Evolutionary conservation across 208 protist genomes (phyloP), one percentile per base, ranked within the genome.

Genomic region (Jaenimonas drosophilae): DNA sequence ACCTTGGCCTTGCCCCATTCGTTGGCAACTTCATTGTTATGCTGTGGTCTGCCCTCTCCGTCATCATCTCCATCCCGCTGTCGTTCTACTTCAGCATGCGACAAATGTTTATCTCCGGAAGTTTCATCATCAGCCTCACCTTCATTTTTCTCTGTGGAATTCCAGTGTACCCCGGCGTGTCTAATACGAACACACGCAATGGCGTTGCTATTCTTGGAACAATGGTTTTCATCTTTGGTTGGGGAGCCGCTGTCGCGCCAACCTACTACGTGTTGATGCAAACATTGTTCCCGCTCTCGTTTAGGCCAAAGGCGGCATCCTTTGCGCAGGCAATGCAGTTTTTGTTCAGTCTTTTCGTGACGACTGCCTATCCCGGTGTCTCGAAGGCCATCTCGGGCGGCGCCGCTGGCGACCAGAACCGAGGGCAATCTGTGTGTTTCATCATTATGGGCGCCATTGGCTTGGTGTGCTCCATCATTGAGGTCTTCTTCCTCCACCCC

Each of bases 1-100:
- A 29, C 36, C 40, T 61, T 36, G 57, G 53, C 26, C 39, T 70
- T 11, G 34, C 27, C 5, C 51, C 59, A 31, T 51, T 78, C 14
- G 38, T 55, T 17, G 70, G 70, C 44, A 78, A 71, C 49, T 39
- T 78, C 40, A 34, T 72, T 30, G 49, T 78, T 11, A 78, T 78
- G 70, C 34, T 31, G 9, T 78, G 70, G 65, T 70, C 72, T 46
- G 56, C 57, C 30, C 39, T 62, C 16, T 53, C 55, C 0, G 44
- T 57, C 16, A 44, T 74, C 29, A 11, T 33, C 3, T 58, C 61
- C 27, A 60, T 78, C 23, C 59, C 64, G 44, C 37, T 78, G 21
- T 54, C 68, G 23, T 47, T 21, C n/a, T 43, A 36, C 26, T 42
- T 63, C 48, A 33, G 36, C 20, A 31, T 54, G 31, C 56, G 60